Evolutionary conservation across 345 rosid species (phyloP).

Genomic region (Gossypium ekmanianum): DNA sequence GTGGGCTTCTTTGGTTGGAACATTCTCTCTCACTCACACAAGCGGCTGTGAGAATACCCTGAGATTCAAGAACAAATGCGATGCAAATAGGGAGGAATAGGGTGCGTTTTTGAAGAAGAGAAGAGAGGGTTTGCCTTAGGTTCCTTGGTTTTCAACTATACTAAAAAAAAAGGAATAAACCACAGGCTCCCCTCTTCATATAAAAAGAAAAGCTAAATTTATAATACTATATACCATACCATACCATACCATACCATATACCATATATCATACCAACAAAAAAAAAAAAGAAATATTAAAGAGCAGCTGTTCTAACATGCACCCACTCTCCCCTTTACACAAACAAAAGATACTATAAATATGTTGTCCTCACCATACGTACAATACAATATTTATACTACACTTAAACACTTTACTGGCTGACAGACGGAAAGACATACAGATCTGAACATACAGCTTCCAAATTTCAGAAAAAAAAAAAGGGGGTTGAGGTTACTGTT

Average conservation of each 20-base stretch:
- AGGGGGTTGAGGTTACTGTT: neutral
- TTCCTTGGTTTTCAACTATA: neutral
- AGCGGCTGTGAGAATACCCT: slow-evolving; percentile 18
- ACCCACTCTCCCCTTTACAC: neutral
- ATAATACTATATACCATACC: neutral
- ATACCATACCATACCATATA: neutral
- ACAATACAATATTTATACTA: neutral
- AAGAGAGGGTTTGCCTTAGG: neutral
- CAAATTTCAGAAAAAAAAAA: neutral
- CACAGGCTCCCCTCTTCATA: slow-evolving; percentile 22
- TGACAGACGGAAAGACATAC: neutral
- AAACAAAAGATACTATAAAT: neutral
- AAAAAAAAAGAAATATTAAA: neutral
- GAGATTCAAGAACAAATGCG: slow-evolving; percentile 93
- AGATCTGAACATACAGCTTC: neutral
- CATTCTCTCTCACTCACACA: slow-evolving; percentile 51
- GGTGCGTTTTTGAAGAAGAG: slow-evolving; percentile 40
- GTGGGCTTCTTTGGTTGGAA: slow-evolving; percentile 95
- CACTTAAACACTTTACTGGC: neutral
- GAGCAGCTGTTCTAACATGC: slow-evolving; percentile 5
- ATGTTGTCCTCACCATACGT: neutral
- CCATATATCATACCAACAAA: neutral
- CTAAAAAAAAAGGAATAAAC: slow-evolving; percentile 9
- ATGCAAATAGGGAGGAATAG: slow-evolving; percentile 76
- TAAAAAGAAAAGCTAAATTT: slow-evolving; percentile 11